Conservation (phyloP, 2,329 filamentous ascomycete genomes). For the Aspergillus novoparasiticus region DNA sequence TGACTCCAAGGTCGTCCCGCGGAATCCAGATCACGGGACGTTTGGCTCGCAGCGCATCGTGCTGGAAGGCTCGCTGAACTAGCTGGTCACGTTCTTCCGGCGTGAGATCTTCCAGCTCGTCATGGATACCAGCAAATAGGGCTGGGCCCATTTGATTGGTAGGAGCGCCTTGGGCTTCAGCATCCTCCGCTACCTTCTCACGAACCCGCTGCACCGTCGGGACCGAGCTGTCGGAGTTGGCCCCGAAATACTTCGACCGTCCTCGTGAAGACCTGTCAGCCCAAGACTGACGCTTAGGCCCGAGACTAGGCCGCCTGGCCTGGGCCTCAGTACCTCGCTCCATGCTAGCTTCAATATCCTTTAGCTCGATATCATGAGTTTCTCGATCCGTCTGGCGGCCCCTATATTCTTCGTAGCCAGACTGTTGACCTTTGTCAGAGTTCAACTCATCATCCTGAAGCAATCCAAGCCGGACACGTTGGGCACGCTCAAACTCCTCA, state of each 20-base stretch:
- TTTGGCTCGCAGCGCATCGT: constrained; percentile 80
- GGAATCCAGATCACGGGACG: constrained; percentile 94
- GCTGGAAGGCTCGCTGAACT: constrained; percentile 85
- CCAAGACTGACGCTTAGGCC: constrained; percentile 43
- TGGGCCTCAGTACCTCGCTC: constrained; percentile 19
- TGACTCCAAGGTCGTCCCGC: constrained; percentile 83
- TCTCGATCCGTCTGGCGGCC: constrained; percentile 41
- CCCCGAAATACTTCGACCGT: constrained; percentile 44
- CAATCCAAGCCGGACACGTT: constrained; percentile 69
- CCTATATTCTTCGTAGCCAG: constrained; percentile 47
- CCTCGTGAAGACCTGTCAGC: constrained; percentile 44
- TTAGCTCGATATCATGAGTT: constrained; percentile 54
- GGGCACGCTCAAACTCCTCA: constrained; percentile 79
- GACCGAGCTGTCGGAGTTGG: constrained; percentile 34
- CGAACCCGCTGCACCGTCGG: constrained; percentile 38
- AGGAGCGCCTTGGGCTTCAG: constrained; percentile 67
- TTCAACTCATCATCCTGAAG: constrained; percentile 45
- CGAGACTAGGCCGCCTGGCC: constrained; percentile 26
- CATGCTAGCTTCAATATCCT: constrained; percentile 35
- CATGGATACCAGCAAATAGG: constrained; percentile 82
- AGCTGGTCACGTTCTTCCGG: constrained; percentile 85
- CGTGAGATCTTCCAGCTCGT: constrained; percentile 92
- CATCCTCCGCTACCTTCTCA: constrained; percentile 52
- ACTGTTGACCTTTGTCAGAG: constrained; percentile 29
- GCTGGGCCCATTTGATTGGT: constrained; percentile 70